Evolutionary conservation across 208 protist genomes (phyloP), one percentile per base, ranked within the genome.

Genomic region (Acanthamoeba triangularis): DNA sequence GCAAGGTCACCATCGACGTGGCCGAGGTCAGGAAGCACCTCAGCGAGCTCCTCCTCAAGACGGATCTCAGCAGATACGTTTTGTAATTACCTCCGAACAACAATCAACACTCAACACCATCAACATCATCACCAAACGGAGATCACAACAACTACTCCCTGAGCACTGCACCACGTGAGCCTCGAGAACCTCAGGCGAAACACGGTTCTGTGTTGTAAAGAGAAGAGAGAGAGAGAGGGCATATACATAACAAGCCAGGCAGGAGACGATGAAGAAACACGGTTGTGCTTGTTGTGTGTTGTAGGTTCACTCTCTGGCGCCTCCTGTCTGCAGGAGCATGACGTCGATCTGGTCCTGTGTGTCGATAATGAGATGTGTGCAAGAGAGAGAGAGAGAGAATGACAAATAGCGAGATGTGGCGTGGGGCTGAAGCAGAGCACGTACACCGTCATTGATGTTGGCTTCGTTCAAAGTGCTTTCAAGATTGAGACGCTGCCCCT

Each of bases 11-110:
- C 25, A 88, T 97, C 28, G 95, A 93, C 92, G 87, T 44, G 20
- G 47, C 76, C 33, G 67, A 96, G 61, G 82, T 97, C 13, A 65
- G 49, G 59, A 94, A 96, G 72, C 95, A 90, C 35, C 94, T 97
- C n/a, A 90, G 49, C 35, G 92, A 96, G 44, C 49, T 96, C 13
- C 74, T 95, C 11, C 44, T 80, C 72, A 95, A 95, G 92, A 67
- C 52, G 37, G 74, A 95, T 41, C 92, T 95, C 28, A 69, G 56
- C 72, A 84, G 41, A 76, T 95, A 80, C 76, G 78, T 95, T 84
- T 76, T 95, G 92, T 95, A 87, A 85, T 85, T 85, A 85, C 47
- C 67, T 74, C 30, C 20, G 14, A 14, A 18, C 35, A 1, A 10
- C n/a, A 5, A 10, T 44, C 67, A 33, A 0, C 67, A 18, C 33